Conservation (phyloP, 495 filamentous ascomycete species). For the Trichocladium uniseriatum region DNA sequence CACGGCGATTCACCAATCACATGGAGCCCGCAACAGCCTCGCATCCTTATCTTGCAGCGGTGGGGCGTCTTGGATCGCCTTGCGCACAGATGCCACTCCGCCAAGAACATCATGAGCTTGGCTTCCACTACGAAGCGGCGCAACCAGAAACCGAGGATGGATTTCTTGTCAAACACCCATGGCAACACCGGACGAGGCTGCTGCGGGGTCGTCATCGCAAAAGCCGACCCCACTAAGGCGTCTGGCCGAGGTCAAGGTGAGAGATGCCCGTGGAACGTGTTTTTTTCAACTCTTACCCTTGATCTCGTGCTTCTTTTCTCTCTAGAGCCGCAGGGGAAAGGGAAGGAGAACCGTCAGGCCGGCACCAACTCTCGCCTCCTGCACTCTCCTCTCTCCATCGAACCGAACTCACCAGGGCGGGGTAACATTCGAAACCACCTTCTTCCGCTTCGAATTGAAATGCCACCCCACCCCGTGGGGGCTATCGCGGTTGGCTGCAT, state of each 20-base stretch:
- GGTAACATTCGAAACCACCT: too few relatives aligned
- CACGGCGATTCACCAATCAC: slow-evolving; percentile 28
- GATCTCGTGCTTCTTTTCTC: too few relatives aligned
- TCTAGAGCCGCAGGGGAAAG: too few relatives aligned
- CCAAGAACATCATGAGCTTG: neutral
- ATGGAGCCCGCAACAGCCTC: slow-evolving; percentile 9
- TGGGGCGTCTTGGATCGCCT: slow-evolving; percentile 5
- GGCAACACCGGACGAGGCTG: neutral
- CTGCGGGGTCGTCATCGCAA: neutral
- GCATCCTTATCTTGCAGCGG: slow-evolving; percentile 26
- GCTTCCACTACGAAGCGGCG: too few relatives aligned
- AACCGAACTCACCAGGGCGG: too few relatives aligned
- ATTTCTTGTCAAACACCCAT: neutral
- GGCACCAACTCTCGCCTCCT: too few relatives aligned
- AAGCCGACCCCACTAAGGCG: neutral
- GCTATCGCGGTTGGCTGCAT: neutral
- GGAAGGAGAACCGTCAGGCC: too few relatives aligned
- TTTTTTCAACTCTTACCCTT: too few relatives aligned
- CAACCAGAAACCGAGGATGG: slow-evolving; percentile 1
- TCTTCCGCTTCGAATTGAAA: too few relatives aligned
- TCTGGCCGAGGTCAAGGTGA: neutral
- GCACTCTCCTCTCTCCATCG: too few relatives aligned
- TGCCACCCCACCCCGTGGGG: neutral
- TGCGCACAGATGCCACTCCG: slow-evolving; percentile 9
- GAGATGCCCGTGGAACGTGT: too few relatives aligned